These are phyloP conservation scores for Phyllosticta citriasiana DNA, from an alignment of 2,329 filamentous ascomycete species.

Conservation along the genomic window DNA sequence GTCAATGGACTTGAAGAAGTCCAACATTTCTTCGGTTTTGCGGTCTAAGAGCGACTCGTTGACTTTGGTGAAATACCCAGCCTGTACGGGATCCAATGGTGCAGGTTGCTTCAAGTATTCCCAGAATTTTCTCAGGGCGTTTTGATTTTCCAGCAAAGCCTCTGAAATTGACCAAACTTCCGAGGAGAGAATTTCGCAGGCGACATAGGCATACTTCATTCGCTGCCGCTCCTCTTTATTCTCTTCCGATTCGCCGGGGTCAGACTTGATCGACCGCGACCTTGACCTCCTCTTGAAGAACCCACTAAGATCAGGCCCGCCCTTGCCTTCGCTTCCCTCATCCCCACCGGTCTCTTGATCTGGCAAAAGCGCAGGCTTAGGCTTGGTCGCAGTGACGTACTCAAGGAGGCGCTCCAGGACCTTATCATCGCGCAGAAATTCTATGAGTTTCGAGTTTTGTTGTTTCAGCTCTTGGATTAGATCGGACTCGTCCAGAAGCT, in stretches of 20 bases:
- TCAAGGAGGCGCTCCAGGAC: slow-evolving; percentile 77
- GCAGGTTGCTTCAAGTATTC: slow-evolving; percentile 73
- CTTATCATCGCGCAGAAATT: slow-evolving; percentile 82
- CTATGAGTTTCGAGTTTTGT: slow-evolving; percentile 94
- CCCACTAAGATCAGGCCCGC: slow-evolving; percentile 23
- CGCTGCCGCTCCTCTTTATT: slow-evolving; percentile 84
- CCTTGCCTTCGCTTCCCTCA: slow-evolving; percentile 33
- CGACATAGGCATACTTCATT: slow-evolving; percentile 86
- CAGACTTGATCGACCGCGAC: slow-evolving; percentile 33
- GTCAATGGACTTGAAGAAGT: slow-evolving; percentile 74
- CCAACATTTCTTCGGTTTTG: slow-evolving; percentile 95
- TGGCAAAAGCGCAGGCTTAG: slow-evolving; percentile 30
- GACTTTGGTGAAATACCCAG: slow-evolving; percentile 97
- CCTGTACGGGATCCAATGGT: slow-evolving; percentile 83
- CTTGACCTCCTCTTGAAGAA: slow-evolving; percentile 39
- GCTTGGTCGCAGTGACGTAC: slow-evolving; percentile 76
- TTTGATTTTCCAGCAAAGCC: slow-evolving; percentile 75
- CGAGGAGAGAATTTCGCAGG: slow-evolving; percentile 86
- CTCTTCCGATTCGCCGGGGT: slow-evolving; percentile 35
- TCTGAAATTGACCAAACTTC: slow-evolving; percentile 97
- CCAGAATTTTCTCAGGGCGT: slow-evolving; percentile 79
- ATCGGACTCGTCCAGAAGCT: slow-evolving; percentile 91
- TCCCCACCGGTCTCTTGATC: slow-evolving; percentile 16
- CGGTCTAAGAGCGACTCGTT: slow-evolving; percentile 96
- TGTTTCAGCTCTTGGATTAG: slow-evolving; percentile 96